Percentiles rank a stretch among this genome's conserved stretches.
Conservation (phyloP, 345 rosid genomes). For the Pugionium cornutum region DNA sequence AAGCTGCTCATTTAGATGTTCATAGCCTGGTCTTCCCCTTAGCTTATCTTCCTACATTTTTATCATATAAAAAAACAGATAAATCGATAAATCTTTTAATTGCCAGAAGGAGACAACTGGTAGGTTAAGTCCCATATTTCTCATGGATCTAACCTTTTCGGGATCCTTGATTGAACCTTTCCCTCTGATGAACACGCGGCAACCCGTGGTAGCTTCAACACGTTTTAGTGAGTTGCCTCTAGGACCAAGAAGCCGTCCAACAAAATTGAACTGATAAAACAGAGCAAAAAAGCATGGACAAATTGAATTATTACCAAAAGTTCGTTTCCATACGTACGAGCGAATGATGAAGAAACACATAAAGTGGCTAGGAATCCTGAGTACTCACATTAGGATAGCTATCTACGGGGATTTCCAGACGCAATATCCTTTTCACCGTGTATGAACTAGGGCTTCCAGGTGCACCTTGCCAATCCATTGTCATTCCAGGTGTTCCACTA, state of each 20-base stretch:
- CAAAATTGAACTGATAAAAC: conserved; percentile 84
- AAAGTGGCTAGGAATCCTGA: conserved; percentile 1
- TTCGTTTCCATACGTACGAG: background rate
- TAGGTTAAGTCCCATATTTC: background rate
- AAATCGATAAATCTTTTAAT: background rate
- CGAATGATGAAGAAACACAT: background rate
- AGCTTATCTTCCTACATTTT: conserved; percentile 67
- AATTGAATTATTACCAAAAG: background rate
- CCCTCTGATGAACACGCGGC: conserved; percentile 98
- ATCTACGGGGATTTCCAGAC: conserved; percentile 98
- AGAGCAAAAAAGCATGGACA: background rate
- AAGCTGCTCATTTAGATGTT: conserved; percentile 73
- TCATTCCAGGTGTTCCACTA: conserved; percentile 94
- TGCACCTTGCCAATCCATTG: conserved; percentile 99
- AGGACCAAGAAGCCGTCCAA: conserved; percentile 96
- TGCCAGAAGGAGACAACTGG: background rate
- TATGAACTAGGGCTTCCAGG: conserved; percentile 96
- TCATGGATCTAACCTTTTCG: conserved; percentile 63
- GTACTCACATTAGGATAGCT: conserved; percentile 46
- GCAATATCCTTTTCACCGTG: conserved; percentile 95
- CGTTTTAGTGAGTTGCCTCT: conserved; percentile 98
- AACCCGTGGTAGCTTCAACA: conserved; percentile 97
- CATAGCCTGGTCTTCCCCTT: conserved; percentile 79
- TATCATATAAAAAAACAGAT: background rate
- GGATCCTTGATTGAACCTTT: conserved; percentile 99